Evolutionary conservation across 2,329 filamentous ascomycete species (phyloP).

Genomic region (Aspergillus pseudoviridinutans): DNA sequence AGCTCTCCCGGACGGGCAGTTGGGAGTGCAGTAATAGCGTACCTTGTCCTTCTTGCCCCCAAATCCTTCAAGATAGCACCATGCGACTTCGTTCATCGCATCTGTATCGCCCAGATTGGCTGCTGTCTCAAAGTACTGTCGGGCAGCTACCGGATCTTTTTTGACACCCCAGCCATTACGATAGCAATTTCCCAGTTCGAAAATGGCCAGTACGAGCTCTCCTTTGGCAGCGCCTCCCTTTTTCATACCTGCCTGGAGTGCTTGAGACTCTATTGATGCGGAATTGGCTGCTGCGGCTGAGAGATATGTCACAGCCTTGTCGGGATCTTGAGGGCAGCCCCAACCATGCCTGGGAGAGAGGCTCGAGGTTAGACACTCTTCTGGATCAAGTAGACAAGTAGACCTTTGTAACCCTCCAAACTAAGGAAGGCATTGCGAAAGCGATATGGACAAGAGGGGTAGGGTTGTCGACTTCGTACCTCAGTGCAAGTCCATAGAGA

Average conservation of each 20-base stretch:
- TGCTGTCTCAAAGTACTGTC: slow-evolving; percentile 93
- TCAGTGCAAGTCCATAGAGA: slow-evolving; percentile 84
- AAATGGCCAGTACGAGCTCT: slow-evolving; percentile 93
- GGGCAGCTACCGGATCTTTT: slow-evolving; percentile 79
- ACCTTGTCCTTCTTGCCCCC: slow-evolving; percentile 99
- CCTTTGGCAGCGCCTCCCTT: slow-evolving; percentile 94
- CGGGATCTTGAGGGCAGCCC: slow-evolving; percentile 73
- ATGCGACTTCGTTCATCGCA: slow-evolving; percentile 94
- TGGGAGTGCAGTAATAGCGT: slow-evolving; percentile 39
- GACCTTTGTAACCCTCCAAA: background rate
- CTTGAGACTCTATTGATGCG: slow-evolving; percentile 78
- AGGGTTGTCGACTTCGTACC: slow-evolving; percentile 49
- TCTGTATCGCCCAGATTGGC: slow-evolving; percentile 95
- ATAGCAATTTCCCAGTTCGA: slow-evolving; percentile 74
- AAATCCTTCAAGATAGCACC: slow-evolving; percentile 96
- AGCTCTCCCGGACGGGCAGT: background rate
- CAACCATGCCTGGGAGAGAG: slow-evolving; percentile 69
- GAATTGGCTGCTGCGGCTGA: slow-evolving; percentile 87
- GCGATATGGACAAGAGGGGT: background rate
- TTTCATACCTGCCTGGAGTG: slow-evolving; percentile 80
- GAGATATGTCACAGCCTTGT: slow-evolving; percentile 75
- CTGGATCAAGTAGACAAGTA: background rate
- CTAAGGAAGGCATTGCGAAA: background rate
- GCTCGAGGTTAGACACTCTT: background rate
- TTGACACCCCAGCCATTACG: slow-evolving; percentile 89